Base-by-base conservation (phyloP, 2,329 filamentous ascomycete genomes). In the Hymenotorrendiella dingleyae region DNA sequence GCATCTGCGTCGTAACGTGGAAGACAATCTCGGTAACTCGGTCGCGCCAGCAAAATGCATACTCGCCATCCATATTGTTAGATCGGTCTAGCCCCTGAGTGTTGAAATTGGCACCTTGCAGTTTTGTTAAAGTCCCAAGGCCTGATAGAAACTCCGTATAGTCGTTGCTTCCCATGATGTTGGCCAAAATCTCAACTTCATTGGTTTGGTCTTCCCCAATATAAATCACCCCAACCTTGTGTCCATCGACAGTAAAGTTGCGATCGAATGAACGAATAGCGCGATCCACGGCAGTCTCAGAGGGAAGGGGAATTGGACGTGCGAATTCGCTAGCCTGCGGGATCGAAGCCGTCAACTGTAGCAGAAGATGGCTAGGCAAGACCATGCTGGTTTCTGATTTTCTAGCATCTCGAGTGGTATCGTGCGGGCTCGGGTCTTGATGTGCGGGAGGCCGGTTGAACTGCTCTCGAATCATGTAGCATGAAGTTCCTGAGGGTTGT, bases 1-100 rank as follows among this genome's bases (percentile, higher is more conserved):
- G 93, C 93, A 98, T 98, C 73, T 97, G 89, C 4, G 91, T 98
- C 4, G 86, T 88, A 42, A 97, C 83, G 61, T 97, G 93, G 64
- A 94, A 98, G 22, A 97, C 84, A 33, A 98, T 86, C 62, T 97
- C 93, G 4, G 90, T 93, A 44, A 96, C 88, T 32, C 90, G 78
- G 62, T 97, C 93, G 47, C 90, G 85, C 90, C 93, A 98, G 57
- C 87, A 91, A 60, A 91, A 90, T 0, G 90, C 88, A 62, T 85
- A 88, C 57, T 90, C 78, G 23, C 93, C 93, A 62, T 98, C 93
- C 2, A 73, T 73, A 56, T 91, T 82, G 53, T 82, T 76, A 48
- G 80, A 73, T 22, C 81, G 79, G 62, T 97, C 90, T 20, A 98
- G 69, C 3, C 93, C 93, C 58, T 96, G 91, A 0, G 90, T 89